A percentile compares a stretch with the other conserved stretches of the same genome.
phyloP scores from a whole-genome alignment of 2,329 filamentous ascomycete genomes.

The Nemania serpens region DNA sequence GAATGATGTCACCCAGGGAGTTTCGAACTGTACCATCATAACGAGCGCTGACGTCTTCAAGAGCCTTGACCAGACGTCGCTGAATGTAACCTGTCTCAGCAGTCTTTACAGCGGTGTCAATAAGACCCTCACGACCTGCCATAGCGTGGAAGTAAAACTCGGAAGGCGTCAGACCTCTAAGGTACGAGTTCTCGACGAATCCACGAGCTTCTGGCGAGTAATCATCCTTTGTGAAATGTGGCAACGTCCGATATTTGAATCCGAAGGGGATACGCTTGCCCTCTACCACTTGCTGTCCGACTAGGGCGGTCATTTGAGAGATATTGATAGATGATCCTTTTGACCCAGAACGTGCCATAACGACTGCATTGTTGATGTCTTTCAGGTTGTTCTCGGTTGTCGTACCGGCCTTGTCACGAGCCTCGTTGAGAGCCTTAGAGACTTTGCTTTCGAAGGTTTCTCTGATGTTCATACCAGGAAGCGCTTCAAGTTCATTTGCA shows the following conservation, averaged over 20 bases:
- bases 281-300: constrained; percentile 97
- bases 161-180: constrained; percentile 90
- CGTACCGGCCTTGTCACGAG: constrained; percentile 94
- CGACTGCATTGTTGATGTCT: constrained; percentile 93
- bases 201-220: constrained; percentile 96
- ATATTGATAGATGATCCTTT: constrained; percentile 99
- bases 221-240: constrained; percentile 99
- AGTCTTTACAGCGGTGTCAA: constrained; percentile 99
- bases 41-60: constrained; percentile 96
- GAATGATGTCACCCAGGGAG: constrained; percentile 92
- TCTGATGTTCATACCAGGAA: constrained; percentile 97
- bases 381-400: constrained; percentile 91
- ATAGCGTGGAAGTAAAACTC: constrained; percentile 99
- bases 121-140: constrained; percentile 99
- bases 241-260: constrained; percentile 96
- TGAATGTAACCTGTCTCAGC: constrained; percentile 99
- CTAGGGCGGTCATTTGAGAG: constrained; percentile 97
- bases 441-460: constrained; percentile 98
- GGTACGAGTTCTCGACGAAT: constrained; percentile 98
- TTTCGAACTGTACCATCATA: constrained; percentile 98
- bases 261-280: constrained; percentile 99
- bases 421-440: constrained; percentile 89
- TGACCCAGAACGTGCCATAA: constrained; percentile 95
- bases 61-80: constrained; percentile 94
- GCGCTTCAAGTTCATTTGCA: constrained; percentile 83